These are phyloP conservation scores for Torulaspora franciscae DNA, from an alignment of 805 yeast genomes.

Conservation along the genomic window DNA sequence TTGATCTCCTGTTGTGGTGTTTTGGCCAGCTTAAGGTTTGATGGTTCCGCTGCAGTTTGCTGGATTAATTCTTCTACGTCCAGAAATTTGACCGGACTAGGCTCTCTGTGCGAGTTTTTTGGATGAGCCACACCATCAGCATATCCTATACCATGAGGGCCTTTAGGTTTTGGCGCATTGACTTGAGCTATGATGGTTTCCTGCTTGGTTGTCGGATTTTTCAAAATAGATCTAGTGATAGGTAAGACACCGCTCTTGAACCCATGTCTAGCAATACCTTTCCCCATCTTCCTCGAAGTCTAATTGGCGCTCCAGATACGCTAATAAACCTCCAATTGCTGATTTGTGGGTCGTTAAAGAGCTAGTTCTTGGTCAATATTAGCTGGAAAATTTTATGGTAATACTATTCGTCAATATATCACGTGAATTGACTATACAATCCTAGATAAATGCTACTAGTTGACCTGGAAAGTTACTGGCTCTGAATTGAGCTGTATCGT, in stretches of 20 bases:
- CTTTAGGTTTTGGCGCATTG: conserved; percentile 43
- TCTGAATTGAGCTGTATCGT: conserved; percentile 16
- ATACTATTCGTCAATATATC: conserved; percentile 3
- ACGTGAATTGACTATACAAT: conserved; percentile 3
- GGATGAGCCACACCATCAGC: conserved; percentile 71
- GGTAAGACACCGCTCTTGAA: conserved; percentile 81
- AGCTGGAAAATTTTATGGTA: conserved; percentile 9
- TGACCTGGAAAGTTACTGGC: conserved; percentile 12
- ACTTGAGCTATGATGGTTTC: conserved; percentile 37
- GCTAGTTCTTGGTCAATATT: neutral
- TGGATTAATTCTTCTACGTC: conserved; percentile 58
- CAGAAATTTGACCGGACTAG: conserved; percentile 47
- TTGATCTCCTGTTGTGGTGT: conserved; percentile 28
- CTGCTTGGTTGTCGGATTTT: conserved; percentile 55
- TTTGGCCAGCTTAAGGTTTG: conserved; percentile 23
- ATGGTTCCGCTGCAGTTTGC: conserved; percentile 48
- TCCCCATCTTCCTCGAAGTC: conserved; percentile 39
- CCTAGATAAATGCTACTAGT: neutral
- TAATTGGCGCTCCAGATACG: neutral
- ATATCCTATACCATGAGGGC: conserved; percentile 49
- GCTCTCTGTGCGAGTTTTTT: conserved; percentile 53
- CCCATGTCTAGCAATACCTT: conserved; percentile 44
- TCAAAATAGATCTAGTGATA: conserved; percentile 66
- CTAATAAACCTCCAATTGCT: neutral
- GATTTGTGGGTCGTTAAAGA: neutral